Evolutionary conservation across 108 stramenopile genomes (phyloP), one percentile per base, ranked within the genome.

Genomic region (Nitzschia inconspicua): DNA sequence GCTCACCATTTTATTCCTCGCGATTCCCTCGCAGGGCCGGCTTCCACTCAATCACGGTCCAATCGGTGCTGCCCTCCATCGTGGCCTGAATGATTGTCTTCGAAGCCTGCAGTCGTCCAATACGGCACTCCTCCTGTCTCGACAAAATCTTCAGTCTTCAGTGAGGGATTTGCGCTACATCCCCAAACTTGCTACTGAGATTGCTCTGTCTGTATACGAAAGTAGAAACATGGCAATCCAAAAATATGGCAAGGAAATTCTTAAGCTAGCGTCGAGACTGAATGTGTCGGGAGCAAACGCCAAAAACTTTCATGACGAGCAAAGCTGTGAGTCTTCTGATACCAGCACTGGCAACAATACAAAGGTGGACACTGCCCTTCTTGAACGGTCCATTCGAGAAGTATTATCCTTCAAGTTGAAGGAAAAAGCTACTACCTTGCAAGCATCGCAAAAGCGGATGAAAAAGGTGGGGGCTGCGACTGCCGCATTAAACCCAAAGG

Each of bases 91-190:
- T 31, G 72, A 74, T 8, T 89, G 91, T 50, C 59, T 93, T 8
- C 72, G 80, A 44, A 78, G 73, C 39, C 75, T 93, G 1, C 91
- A 89, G 63, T 50, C 23, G 7, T 68, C 85, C 18, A 93, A 85
- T 50, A 86, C 88, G 8, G 50, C 51, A 8, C 78, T 93, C 14
- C 50, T 93, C 4, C 57, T 93, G 26, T 86, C 88, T 8, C 65
- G 86, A 10, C 43, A 68, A 22, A 80, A 88, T 29, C 57, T 93
- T 20, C 85, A 79, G 43, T 39, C 63, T 28, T 57, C 77, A 8
- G 86, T 83, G 53, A 78, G 91, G 52, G 88, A 93, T 36, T 65
- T 69, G 18, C 80, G 75, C 8, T 89, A 85, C 49, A 66, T 88
- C 36, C 88, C 91, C 20, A 46, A 73, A 47, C 55, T 85, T 19